Evolutionary conservation across 768 basidiomycete genomes (phyloP), one percentile per base, ranked within the genome.

Genomic region (Phaffia australis): DNA sequence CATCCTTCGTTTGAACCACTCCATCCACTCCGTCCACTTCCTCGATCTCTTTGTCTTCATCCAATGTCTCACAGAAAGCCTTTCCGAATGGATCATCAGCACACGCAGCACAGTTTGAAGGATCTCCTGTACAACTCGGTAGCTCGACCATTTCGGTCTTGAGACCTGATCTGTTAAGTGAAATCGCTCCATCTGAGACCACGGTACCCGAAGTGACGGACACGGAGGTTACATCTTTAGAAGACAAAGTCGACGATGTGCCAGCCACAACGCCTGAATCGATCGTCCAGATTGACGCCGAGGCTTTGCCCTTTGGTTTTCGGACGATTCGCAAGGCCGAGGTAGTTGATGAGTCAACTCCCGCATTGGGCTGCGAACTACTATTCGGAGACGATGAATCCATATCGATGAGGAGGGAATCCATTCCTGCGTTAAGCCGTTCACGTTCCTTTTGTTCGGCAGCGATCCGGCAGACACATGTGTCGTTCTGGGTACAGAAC

Each of bases 11-110:
- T 70, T 9, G 67, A 65, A 18, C 56, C 64, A 29, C 61, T 46
- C 63, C 27, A 67, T 66, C 23, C 68, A 67, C 47, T 69, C 69
- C 51, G 67, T 60, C 50, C 69, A 62, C 62, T 70, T 66, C 30
- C 16, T n/a, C 47, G 35, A 42, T 29, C 48, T 63, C 51, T 19
- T 48, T 9, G 3, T 52, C 61, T 23, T 47, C 47, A 23, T 32
- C 63, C n/a, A 92, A 83, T 25, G 87, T 87, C 49, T 80, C 80
- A 74, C 90, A 93, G 75, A 93, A 93, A 6, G 88, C 89, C 73
- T 87, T 85, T 14, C 89, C 89, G 70, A 92, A 92, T 25, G 81
- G 81, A 74, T 92, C 90, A 72, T 87, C 85, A 4, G 85, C 85
- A 73, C 90, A 93, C 4, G 89, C 90, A 61, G 82, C 75, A 73